Evolutionary conservation across 2,329 filamentous ascomycete species (phyloP), one percentile per base, ranked within the genome.

Genomic region (Calonectria crousiana): DNA sequence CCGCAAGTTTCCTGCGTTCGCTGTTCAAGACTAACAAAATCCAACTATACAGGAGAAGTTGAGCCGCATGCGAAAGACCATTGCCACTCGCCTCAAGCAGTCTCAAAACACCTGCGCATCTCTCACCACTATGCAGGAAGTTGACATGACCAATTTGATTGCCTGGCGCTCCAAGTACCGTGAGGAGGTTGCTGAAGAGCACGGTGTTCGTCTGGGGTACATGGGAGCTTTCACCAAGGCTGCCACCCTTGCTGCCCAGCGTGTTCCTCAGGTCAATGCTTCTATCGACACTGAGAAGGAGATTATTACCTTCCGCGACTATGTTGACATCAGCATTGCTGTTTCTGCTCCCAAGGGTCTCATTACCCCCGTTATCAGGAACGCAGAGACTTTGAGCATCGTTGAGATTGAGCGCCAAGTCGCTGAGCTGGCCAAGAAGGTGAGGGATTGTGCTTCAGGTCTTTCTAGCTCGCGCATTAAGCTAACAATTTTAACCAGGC

Each of bases 181-280:
- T 88, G 82, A 83, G 26, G 80, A 81, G 28, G 82, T 83, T 13
- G 75, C 77, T 0, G 80, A 83, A 51, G 73, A 77, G 69, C 76
- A 82, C 68, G 82, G 82, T 34, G 82, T 83, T 26, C 75, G 80
- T 0, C 90, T 95, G 58, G 94, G 92, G 16, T 92, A 95, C 84
- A 95, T 95, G 85, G 93, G 94, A 84, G 93, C 94, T 86, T 89
- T 95, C 78, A 90, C 94, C 85, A 95, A 95, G 86, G 93, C 93
- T 72, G 89, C 92, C 72, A 92, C 91, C 53, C 86, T 90, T 51
- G 93, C 93, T 67, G 91, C 92, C 68, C 88, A 89, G 82, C 93
- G 93, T 86, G 92, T 95, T 53, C 93, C 93, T 34, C 89, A 92
- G 75, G 92, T 93, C 82, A 95, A 95, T 86, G 93, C 92, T 60